Conservation (phyloP, 2,329 filamentous ascomycete species). For the Westerdykella aurantiaca region DNA sequence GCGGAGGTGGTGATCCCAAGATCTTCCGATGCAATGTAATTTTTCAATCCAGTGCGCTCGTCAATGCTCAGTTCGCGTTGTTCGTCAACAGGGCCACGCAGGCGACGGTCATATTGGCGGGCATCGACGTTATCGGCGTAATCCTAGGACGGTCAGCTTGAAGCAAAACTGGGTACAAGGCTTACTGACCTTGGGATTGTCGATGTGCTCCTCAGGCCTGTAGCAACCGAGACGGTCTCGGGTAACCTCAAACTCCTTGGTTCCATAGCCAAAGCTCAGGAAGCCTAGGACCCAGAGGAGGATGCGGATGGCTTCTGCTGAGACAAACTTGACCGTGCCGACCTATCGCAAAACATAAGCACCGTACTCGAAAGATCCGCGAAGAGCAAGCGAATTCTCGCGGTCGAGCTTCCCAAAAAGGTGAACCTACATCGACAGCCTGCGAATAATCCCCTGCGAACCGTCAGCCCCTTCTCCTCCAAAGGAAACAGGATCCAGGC, state of each 20-base stretch:
- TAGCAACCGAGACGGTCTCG: slow-evolving; percentile 74
- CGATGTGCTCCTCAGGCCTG: slow-evolving; percentile 66
- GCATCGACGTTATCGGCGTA: slow-evolving; percentile 88
- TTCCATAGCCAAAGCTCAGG: slow-evolving; percentile 78
- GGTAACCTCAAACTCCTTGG: slow-evolving; percentile 80
- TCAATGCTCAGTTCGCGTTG: slow-evolving; percentile 72
- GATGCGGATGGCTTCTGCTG: slow-evolving; percentile 83
- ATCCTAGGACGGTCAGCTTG: slow-evolving; percentile 41
- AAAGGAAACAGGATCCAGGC: neutral
- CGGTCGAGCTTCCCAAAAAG: neutral
- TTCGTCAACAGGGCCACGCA: slow-evolving; percentile 79
- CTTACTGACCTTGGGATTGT: slow-evolving; percentile 54
- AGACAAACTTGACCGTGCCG: slow-evolving; percentile 84
- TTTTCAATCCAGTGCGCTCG: slow-evolving; percentile 63
- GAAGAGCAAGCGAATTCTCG: neutral
- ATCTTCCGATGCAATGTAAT: slow-evolving; percentile 86
- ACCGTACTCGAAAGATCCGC: neutral
- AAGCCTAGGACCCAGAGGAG: slow-evolving; percentile 86
- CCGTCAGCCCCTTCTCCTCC: slow-evolving; percentile 52
- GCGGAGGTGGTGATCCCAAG: slow-evolving; percentile 76
- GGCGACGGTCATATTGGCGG: slow-evolving; percentile 69
- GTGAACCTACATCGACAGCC: slow-evolving; percentile 63
- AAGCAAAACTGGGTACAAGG: neutral
- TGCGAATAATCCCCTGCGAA: slow-evolving; percentile 69
- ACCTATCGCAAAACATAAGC: slow-evolving; percentile 35